These are phyloP conservation scores for Antrodiella citrinella DNA, from an alignment of 768 basidiomycete genomes.

Conservation along the genomic window DNA sequence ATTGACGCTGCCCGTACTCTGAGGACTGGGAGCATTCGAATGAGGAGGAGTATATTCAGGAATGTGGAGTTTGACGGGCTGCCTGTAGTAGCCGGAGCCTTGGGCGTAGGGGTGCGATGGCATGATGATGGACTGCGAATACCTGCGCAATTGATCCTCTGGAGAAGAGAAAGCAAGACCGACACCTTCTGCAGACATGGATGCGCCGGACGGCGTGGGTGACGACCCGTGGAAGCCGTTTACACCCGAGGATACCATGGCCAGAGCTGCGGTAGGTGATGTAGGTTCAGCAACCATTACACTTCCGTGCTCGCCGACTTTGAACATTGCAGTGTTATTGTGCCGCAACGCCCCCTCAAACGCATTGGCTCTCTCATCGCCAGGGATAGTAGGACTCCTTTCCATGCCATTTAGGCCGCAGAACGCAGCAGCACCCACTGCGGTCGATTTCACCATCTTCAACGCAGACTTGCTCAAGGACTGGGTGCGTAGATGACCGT, in stretches of 20 bases:
- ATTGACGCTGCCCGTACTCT: conserved; percentile 7
- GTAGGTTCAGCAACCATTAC: conserved; percentile 12
- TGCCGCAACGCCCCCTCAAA: conserved; percentile 16
- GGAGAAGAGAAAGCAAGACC: conserved; percentile 38
- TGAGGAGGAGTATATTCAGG: not conserved
- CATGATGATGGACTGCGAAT: not conserved
- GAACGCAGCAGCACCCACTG: conserved; percentile 21
- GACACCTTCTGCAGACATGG: conserved; percentile 22
- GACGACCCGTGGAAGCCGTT: conserved; percentile 15
- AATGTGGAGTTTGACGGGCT: not conserved
- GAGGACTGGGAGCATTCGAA: not conserved
- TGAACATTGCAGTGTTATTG: conserved; percentile 14
- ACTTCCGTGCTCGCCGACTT: not conserved
- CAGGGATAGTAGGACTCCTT: conserved; percentile 1
- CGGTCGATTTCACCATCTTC: conserved; percentile 24
- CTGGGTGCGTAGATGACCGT: conserved; percentile 27
- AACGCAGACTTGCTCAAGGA: conserved; percentile 32
- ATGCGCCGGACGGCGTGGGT: conserved; percentile 22
- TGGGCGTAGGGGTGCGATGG: conserved; percentile 32
- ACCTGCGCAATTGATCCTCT: conserved; percentile 15
- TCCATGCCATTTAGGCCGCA: conserved; percentile 17
- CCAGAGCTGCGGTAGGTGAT: conserved; percentile 7
- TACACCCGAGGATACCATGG: conserved; percentile 3
- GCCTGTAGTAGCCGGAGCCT: conserved; percentile 14
- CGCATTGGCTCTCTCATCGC: conserved; percentile 13